Percentiles rank a stretch among this genome's conserved stretches.
These are phyloP conservation scores for Aspergillus carbonarius DNA, from an alignment of 2,329 filamentous ascomycete species.

Conservation along the genomic window DNA sequence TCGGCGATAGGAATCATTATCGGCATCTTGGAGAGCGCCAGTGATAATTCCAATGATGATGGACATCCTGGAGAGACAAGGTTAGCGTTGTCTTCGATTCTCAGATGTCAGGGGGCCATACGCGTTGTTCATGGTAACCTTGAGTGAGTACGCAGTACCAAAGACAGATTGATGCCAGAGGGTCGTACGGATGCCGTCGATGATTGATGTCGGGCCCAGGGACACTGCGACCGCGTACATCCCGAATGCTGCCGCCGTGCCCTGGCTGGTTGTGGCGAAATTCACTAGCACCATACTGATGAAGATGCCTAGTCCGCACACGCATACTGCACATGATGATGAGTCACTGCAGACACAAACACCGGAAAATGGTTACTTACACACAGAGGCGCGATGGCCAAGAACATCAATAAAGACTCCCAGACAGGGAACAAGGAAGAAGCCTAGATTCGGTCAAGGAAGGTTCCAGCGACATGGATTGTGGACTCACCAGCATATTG, in stretches of 20 bases:
- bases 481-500: conserved; percentile 50
- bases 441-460: conserved; percentile 30
- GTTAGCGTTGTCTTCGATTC: neutral
- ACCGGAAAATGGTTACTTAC: conserved; percentile 27
- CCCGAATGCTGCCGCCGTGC: conserved; percentile 60
- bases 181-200: conserved; percentile 60
- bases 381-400: conserved; percentile 52
- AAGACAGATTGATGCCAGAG: conserved; percentile 63
- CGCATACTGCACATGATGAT: conserved; percentile 20
- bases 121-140: conserved; percentile 62
- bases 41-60: conserved; percentile 60
- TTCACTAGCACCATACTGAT: conserved; percentile 56
- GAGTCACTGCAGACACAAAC: conserved; percentile 24
- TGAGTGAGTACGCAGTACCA: conserved; percentile 60
- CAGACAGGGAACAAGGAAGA: conserved; percentile 59
- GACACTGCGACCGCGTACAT: conserved; percentile 58
- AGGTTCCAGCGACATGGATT: neutral
- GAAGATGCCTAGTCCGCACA: conserved; percentile 54
- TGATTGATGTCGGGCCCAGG: conserved; percentile 59
- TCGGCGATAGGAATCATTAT: conserved; percentile 56
- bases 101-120: conserved; percentile 19
- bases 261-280: conserved; percentile 50
- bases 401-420: conserved; percentile 58
- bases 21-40: conserved; percentile 59
- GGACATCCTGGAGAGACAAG: conserved; percentile 48